A percentile compares a stretch with the other conserved stretches of the same genome.
Evolutionary conservation across 371 early-diverging fungal species (phyloP).

Genomic region (Mortierella polycephala): DNA sequence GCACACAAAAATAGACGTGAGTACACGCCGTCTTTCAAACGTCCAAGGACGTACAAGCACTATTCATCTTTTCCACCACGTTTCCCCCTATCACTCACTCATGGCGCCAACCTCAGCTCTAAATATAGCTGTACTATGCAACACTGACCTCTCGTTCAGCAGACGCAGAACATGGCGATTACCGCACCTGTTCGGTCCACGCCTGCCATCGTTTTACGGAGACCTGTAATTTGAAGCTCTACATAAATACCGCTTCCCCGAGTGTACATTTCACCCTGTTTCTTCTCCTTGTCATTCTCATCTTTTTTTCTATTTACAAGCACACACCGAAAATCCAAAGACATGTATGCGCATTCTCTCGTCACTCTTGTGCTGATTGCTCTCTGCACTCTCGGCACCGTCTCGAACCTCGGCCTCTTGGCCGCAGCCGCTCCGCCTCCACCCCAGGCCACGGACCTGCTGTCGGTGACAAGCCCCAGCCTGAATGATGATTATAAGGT

Average conservation of each 20-base stretch:
- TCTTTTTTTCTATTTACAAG: not conserved
- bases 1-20: not conserved
- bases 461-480: slow-evolving; percentile 14
- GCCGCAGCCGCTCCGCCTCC: slow-evolving; percentile 3
- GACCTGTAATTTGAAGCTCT: not conserved
- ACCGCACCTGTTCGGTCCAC: too few species aligned
- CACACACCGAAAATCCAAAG: too few species aligned
- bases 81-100: too few species aligned
- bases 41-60: too few species aligned
- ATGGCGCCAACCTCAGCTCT: too few species aligned
- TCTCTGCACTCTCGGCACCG: slow-evolving; percentile 18
- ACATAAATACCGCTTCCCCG: not conserved
- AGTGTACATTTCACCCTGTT: not conserved
- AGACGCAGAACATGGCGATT: too few species aligned
- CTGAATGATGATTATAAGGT: slow-evolving; percentile 12
- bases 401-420: not conserved
- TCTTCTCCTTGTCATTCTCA: not conserved
- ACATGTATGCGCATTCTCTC: slow-evolving; percentile 26
- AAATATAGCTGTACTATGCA: too few species aligned
- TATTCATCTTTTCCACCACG: too few species aligned
- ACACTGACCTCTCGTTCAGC: too few species aligned
- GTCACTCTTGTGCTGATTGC: slow-evolving; percentile 19
- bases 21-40: too few species aligned
- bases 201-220: not conserved
- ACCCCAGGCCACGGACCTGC: slow-evolving; percentile 3